phyloP scores from a whole-genome alignment of 768 basidiomycete species.

The Podaxis mareebaensis region DNA sequence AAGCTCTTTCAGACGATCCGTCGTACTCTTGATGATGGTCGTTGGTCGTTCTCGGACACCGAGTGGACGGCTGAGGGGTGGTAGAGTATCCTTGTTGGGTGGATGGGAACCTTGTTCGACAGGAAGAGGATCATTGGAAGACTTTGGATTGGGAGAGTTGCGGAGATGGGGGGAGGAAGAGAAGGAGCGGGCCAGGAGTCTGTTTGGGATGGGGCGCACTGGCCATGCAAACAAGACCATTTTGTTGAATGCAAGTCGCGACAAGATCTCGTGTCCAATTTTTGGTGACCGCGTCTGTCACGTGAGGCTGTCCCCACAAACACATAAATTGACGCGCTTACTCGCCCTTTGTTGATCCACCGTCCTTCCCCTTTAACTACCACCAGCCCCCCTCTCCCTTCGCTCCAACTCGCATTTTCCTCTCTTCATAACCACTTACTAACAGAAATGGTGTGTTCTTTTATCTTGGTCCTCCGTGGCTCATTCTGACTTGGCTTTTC shows the following conservation, averaged over 20 bases:
- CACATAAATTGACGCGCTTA: conserved; percentile 45
- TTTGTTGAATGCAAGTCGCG: conserved; percentile 19
- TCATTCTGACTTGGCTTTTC: conserved; percentile 5
- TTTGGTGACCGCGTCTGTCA: conserved; percentile 25
- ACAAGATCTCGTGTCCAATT: conserved; percentile 3
- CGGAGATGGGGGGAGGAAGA: conserved; percentile 6
- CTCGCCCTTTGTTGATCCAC: conserved; percentile 30
- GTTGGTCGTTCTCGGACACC: conserved; percentile 75
- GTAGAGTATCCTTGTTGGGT: conserved; percentile 26
- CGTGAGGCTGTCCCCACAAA: conserved; percentile 32
- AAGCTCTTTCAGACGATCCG: conserved; percentile 64
- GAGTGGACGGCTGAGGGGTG: conserved; percentile 61
- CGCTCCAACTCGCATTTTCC: neutral
- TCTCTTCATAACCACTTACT: neutral
- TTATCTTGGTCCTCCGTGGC: neutral
- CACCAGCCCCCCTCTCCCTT: conserved; percentile 28
- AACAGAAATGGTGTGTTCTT: conserved; percentile 13
- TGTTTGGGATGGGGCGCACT: conserved; percentile 5
- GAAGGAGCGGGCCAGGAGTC: neutral
- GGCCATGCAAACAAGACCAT: conserved; percentile 20
- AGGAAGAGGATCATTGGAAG: neutral
- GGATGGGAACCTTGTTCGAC: conserved; percentile 1
- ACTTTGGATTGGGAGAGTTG: neutral
- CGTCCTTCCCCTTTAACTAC: conserved; percentile 36
- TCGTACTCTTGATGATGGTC: conserved; percentile 56